phyloP scores from a whole-genome alignment of 2,329 filamentous ascomycete species.

The Neonectria punicea region DNA sequence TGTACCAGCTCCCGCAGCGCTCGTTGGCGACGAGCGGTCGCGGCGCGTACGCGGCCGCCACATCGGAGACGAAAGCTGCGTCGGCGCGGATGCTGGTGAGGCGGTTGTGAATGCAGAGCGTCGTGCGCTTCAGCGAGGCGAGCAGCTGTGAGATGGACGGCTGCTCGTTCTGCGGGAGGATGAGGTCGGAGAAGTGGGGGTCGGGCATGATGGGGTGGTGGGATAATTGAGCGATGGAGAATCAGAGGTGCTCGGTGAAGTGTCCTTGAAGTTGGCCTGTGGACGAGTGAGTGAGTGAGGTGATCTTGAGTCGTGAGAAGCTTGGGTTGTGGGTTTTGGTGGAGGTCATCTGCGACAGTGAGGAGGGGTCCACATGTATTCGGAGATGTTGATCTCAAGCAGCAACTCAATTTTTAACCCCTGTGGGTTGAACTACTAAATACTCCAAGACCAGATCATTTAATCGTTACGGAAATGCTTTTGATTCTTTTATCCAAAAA shows the following conservation, averaged over 20 bases:
- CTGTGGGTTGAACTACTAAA: not conserved
- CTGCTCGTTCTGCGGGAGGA: slow-evolving; percentile 66
- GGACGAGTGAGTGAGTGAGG: not conserved
- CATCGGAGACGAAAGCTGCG: slow-evolving; percentile 75
- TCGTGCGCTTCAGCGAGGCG: slow-evolving; percentile 77
- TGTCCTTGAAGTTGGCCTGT: slow-evolving; percentile 4
- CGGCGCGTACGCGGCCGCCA: slow-evolving; percentile 60
- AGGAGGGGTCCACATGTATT: not conserved
- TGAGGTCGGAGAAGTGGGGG: slow-evolving; percentile 53
- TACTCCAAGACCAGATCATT: not conserved
- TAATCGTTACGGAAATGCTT: not conserved
- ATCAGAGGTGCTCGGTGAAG: slow-evolving; percentile 3
- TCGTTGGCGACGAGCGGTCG: slow-evolving; percentile 91
- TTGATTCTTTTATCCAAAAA: slow-evolving; percentile 4
- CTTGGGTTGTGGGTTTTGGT: not conserved
- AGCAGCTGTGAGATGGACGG: slow-evolving; percentile 79
- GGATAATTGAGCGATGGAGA: not conserved
- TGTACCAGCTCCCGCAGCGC: slow-evolving; percentile 96
- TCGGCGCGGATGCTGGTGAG: slow-evolving; percentile 82
- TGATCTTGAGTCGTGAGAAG: not conserved
- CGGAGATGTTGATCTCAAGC: not conserved
- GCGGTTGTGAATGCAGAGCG: slow-evolving; percentile 83
- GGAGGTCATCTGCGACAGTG: not conserved
- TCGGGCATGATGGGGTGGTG: slow-evolving; percentile 33
- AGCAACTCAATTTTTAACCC: not conserved